Evolutionary conservation across 257 asterid genomes (phyloP).

Genomic region (Parsonsia alboflavescens): DNA sequence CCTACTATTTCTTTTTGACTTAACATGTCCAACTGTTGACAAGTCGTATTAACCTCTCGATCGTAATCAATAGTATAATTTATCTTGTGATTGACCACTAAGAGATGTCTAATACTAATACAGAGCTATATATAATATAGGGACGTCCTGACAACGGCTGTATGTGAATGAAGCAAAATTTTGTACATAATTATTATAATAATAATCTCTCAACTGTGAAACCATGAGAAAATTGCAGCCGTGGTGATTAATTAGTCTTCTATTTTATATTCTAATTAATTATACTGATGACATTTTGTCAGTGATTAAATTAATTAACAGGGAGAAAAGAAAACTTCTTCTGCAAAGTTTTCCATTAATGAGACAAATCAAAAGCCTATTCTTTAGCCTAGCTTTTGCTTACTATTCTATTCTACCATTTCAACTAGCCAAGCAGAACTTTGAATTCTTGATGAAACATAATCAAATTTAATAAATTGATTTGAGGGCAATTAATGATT

Average conservation of each 20-base stretch:
- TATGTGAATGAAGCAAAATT: too few species aligned
- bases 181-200: background rate
- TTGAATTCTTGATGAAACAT: conserved; percentile 1
- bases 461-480: background rate
- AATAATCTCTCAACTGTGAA: conserved; percentile 7
- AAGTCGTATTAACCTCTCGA: conserved; percentile 17
- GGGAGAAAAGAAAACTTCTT: background rate
- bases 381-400: background rate
- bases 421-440: background rate
- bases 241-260: conserved; percentile 6
- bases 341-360: background rate
- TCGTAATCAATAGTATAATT: conserved; percentile 12
- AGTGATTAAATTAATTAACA: conserved; percentile 1
- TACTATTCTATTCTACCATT: background rate
- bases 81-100: conserved; percentile 16
- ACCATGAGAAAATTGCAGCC: conserved; percentile 14
- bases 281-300: background rate
- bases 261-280: conserved; percentile 3
- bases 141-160: conserved; percentile 7
- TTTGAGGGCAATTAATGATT: background rate
- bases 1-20: background rate
- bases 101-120: conserved; percentile 8
- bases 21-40: conserved; percentile 11
- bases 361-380: background rate
- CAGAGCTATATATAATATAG: background rate